Evolutionary conservation across 1,284 basidiomycete genomes (phyloP).

Genomic region (Rhodotorula sp.): DNA sequence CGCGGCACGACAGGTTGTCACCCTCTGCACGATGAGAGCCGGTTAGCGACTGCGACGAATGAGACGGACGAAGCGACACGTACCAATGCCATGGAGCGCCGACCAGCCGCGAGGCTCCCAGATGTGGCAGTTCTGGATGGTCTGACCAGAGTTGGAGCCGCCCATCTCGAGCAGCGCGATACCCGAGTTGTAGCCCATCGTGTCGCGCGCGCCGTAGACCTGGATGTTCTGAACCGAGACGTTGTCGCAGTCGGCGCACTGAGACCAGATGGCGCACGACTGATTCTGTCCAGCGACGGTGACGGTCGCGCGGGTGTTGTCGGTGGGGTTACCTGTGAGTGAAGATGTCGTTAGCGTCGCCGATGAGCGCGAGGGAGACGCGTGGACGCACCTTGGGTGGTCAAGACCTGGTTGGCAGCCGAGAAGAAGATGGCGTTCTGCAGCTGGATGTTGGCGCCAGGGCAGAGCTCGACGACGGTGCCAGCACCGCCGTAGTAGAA

Average conservation of each 20-base stretch:
- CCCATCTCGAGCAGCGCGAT: constrained; percentile 51
- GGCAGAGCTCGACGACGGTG: constrained; percentile 53
- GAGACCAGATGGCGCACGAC: constrained; percentile 43
- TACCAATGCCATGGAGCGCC: constrained; percentile 40
- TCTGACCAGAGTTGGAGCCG: constrained; percentile 46
- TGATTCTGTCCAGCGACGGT: constrained; percentile 46
- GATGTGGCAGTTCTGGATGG: constrained; percentile 35
- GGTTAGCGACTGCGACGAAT: neutral
- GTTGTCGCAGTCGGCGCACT: constrained; percentile 41
- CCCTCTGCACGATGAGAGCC: constrained; percentile 24
- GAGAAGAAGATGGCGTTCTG: constrained; percentile 53
- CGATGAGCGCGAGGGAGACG: too few relatives aligned
- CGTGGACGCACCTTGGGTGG: constrained; percentile 44
- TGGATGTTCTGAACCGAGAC: constrained; percentile 42
- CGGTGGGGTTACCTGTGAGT: constrained; percentile 51
- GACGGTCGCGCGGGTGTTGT: constrained; percentile 51
- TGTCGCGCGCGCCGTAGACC: constrained; percentile 50
- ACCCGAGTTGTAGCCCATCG: constrained; percentile 44
- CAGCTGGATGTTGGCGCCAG: constrained; percentile 50
- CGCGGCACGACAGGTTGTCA: constrained; percentile 28
- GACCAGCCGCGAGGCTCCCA: constrained; percentile 45
- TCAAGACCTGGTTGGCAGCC: constrained; percentile 54
- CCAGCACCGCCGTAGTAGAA: constrained; percentile 47
- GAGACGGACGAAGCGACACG: neutral
- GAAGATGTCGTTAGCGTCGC: neutral